phyloP scores from a whole-genome alignment of 352 stramenopile genomes.

The Phytophthora niederhauseri region DNA sequence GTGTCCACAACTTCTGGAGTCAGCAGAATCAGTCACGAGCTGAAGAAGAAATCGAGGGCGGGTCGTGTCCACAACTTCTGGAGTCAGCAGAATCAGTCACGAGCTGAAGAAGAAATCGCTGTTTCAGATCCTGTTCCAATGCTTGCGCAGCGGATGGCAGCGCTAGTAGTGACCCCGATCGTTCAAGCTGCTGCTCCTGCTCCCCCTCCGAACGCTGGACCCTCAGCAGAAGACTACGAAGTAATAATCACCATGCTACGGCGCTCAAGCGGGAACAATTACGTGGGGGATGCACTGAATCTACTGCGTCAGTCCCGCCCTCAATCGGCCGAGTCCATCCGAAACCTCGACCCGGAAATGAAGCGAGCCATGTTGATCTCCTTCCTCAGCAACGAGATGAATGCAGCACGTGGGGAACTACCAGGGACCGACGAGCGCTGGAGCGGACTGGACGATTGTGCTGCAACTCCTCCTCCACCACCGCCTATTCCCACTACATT shows the following conservation, averaged over 20 bases:
- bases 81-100: not conserved
- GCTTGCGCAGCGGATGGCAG: not conserved
- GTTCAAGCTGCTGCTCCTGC: not conserved
- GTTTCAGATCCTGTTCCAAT: not conserved
- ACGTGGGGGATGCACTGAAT: not conserved
- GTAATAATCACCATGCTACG: not conserved
- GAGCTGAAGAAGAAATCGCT: not conserved
- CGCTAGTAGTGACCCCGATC: not conserved
- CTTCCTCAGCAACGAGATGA: not conserved
- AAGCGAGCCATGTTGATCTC: not conserved
- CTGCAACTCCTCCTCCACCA: not conserved
- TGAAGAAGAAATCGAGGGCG: not conserved
- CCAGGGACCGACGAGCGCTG: not conserved
- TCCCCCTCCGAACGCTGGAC: not conserved
- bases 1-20: not conserved
- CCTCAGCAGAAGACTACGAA: not conserved
- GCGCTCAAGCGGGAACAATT: not conserved
- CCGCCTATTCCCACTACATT: not conserved
- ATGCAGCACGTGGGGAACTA: not conserved
- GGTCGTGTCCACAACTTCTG: not conserved
- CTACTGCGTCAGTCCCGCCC: too few species aligned
- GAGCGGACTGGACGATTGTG: not conserved
- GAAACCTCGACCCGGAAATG: not conserved
- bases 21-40: not conserved
- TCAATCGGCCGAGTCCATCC: not conserved